These are phyloP conservation scores for Trichosporon sp. DNA, from an alignment of 1,284 basidiomycete species.

Conservation along the genomic window DNA sequence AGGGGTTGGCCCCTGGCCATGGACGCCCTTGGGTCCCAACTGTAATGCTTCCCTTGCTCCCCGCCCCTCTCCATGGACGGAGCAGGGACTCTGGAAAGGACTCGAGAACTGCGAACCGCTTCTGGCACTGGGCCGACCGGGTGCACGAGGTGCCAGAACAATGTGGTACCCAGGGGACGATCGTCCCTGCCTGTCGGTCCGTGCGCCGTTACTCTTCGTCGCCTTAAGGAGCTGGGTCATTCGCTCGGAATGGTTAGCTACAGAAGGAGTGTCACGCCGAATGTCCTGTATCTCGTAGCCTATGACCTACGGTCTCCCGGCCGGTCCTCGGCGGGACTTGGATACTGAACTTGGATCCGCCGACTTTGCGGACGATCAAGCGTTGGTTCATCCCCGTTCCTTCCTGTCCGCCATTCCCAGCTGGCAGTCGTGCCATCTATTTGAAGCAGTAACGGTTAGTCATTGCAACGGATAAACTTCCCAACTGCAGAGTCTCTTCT, in stretches of 20 bases:
- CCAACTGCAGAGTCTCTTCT: no score
- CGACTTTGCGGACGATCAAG: no score
- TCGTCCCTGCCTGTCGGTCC: background rate
- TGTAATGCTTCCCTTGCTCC: background rate
- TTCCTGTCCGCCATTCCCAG: no score
- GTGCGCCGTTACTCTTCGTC: background rate
- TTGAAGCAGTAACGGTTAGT: no score
- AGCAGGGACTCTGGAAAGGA: no score
- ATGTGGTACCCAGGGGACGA: background rate
- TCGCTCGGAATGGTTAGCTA: constrained; percentile 2
- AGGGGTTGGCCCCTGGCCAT: background rate
- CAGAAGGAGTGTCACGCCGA: background rate
- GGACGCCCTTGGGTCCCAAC: background rate
- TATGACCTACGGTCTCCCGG: background rate
- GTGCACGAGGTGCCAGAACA: background rate
- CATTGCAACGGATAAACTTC: no score
- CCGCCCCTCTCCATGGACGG: background rate
- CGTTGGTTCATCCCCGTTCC: no score
- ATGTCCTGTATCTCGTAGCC: background rate
- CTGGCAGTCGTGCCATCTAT: no score
- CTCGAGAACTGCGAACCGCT: background rate
- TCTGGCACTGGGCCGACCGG: background rate
- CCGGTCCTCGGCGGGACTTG: background rate
- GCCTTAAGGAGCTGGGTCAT: background rate
- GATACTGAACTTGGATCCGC: no score